Evolutionary conservation across 768 basidiomycete species (phyloP).

Genomic region (Podaxis sp.): DNA sequence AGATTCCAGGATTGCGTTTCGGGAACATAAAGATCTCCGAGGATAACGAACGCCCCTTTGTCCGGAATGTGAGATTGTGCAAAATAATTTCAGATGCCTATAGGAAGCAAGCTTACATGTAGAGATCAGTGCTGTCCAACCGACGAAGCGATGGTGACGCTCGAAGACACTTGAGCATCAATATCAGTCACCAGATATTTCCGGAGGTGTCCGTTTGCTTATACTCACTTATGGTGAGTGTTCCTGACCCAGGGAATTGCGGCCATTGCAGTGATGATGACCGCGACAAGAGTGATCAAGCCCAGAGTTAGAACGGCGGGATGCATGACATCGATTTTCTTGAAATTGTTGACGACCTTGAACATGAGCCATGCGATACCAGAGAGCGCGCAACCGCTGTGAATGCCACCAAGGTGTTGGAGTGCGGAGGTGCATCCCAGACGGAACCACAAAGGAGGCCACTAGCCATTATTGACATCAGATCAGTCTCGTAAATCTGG

Average conservation of each 20-base stretch:
- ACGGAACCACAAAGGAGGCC: slow-evolving; percentile 73
- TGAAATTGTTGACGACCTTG: slow-evolving; percentile 59
- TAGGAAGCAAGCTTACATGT: slow-evolving; percentile 36
- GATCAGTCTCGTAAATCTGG: not conserved
- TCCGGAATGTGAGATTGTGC: slow-evolving; percentile 3
- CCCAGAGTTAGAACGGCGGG: slow-evolving; percentile 62
- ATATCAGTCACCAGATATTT: not conserved
- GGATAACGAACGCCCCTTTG: slow-evolving; percentile 64
- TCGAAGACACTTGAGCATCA: slow-evolving; percentile 61
- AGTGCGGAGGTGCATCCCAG: slow-evolving; percentile 73
- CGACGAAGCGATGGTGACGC: slow-evolving; percentile 76
- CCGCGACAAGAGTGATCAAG: slow-evolving; percentile 53
- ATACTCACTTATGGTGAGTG: slow-evolving; percentile 71
- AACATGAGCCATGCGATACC: slow-evolving; percentile 70
- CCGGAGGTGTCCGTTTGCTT: not conserved
- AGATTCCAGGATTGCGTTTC: slow-evolving; percentile 56
- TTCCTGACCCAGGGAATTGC: slow-evolving; percentile 83
- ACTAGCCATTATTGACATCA: slow-evolving; percentile 36
- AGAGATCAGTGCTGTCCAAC: slow-evolving; percentile 62
- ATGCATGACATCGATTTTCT: slow-evolving; percentile 45
- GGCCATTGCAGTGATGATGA: slow-evolving; percentile 59
- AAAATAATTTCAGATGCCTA: not conserved
- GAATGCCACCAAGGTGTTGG: slow-evolving; percentile 81
- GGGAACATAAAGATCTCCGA: slow-evolving; percentile 63
- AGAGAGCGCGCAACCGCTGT: slow-evolving; percentile 72